A percentile compares a stretch with the other conserved stretches of the same genome.
phyloP scores from a whole-genome alignment of 352 stramenopile genomes.

The Phytophthora quininea region DNA sequence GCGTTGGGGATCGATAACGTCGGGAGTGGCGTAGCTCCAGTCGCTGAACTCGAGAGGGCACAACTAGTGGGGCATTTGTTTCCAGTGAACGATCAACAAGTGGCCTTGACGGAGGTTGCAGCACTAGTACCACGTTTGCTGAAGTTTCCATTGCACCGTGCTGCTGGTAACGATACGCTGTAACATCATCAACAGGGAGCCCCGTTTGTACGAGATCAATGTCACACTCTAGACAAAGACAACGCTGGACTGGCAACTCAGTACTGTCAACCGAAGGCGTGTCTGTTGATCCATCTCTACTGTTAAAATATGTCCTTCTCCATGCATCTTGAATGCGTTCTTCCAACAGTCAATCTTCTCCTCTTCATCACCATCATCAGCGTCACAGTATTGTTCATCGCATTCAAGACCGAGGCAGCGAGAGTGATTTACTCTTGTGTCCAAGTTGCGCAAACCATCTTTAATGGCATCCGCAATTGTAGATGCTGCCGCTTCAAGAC shows the following conservation, averaged over 20 bases:
- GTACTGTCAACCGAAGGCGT: not conserved
- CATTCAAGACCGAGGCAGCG: not conserved
- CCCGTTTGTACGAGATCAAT: not conserved
- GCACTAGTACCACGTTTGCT: not conserved
- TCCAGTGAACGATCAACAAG: not conserved
- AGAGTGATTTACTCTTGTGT: not conserved
- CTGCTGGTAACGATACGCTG: not conserved
- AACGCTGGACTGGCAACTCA: not conserved
- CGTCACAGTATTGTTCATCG: not conserved
- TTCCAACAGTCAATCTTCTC: not conserved
- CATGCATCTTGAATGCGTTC: conserved; percentile 1
- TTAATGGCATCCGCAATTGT: not conserved
- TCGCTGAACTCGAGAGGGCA: not conserved
- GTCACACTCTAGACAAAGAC: not conserved
- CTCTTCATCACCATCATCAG: not conserved
- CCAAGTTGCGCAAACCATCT: not conserved
- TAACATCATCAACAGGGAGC: not conserved
- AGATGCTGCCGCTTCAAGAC: not conserved
- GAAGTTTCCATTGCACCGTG: not conserved
- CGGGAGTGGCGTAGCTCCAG: not conserved
- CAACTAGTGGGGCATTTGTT: not conserved
- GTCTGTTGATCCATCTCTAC: not conserved
- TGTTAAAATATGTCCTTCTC: conserved; percentile 3
- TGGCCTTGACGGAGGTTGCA: not conserved
- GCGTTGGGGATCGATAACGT: not conserved